Base-by-base conservation (phyloP, 345 rosid genomes). In the Eutrema yunnanense region DNA sequence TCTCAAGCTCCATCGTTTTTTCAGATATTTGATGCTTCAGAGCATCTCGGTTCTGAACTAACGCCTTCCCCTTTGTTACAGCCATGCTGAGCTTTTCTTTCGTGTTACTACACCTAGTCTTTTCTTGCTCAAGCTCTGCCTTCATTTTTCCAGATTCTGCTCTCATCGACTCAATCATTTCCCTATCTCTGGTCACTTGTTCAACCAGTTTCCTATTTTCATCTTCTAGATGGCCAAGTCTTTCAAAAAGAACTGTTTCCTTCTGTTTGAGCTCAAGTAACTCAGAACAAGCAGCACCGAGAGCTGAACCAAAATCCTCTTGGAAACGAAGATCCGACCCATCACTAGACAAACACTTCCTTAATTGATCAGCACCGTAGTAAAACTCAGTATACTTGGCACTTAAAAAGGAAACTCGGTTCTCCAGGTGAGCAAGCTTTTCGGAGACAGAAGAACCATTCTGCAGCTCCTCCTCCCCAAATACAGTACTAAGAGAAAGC, bases 11-110 rank as follows among this genome's bases (percentile, higher is more conserved):
- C 19, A 63, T 78, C 8, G 84, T 74, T 82, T 83, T 90, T 58
- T 84, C 91, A 33, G 87, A 86, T 66, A 94, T 78, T 67, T 92
- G 81, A 64, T 82, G 91, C 87, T 86, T 90, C 73, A 94, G 81
- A 5, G 83, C 86, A 71, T 90, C 98, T 42, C 97, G 86, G 67
- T 84, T 90, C 86, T 94, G 98, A 80, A 94, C 91, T 85, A 94
- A 72, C 29, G 95, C 92, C 81, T 94, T 94, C 29, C 98, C 98
- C 78, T 88, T 94, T 6, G 96, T 88, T 63, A 94, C 98, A 10
- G 98, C 98, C 90, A 94, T 80, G 78, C 90, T 84, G 71, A 94
- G 96, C 82, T 94, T 94, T 81, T 94, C 98, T 77, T 91, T 94
- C 36, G 96, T 82, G 81, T 83, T 88, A 81, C 84, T 72, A 81